Evolutionary conservation across 148 eudicot species (phyloP), one percentile per base, ranked within the genome.

Genomic region (Heliosperma pusillum): DNA sequence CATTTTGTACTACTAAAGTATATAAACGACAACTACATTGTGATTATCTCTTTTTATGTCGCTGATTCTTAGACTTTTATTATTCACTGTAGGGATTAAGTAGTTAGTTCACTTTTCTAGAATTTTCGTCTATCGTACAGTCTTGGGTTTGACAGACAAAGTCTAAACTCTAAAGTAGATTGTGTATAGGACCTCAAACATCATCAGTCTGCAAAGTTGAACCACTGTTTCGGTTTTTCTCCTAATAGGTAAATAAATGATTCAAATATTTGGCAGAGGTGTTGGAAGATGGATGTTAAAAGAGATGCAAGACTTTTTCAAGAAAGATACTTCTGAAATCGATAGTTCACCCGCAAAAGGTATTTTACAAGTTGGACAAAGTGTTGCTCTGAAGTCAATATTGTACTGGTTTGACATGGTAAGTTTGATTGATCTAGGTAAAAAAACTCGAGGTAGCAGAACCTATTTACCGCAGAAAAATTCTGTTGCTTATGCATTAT

Each of bases 211-310:
- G 70, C 11, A 29, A 19, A 9, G 52, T 68, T 71, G 57, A 45
- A 53, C 29, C 68, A 53, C 47, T 53, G 11, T 42, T 42, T 47
- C 7, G n/a, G 61, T 77, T 47, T 70, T 67, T 55, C n/a, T 40
- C 15, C 17, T 27, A 11, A 0, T 25, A 10, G 7, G 22, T 70
- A 25, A 58, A 80, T 22, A 25, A 70, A 27, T 78, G 53, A 64
- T 56, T 42, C 29, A 56, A 44, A 45, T 33, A 30, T 82, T 72
- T 76, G 64, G 24, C 68, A 94, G 98, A 90, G 97, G 96, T 69
- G 90, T 94, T 53, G 98, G 98, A 24, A 92, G 83, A 74, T 94
- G 97, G 97, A 84, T 90, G 65, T 74, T 89, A 76, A 88, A 77
- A 85, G 87, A 86, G 72, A 85, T 89, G 92, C 82, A 84, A 78